Evolutionary conservation across 148 eudicot genomes (phyloP), one percentile per base, ranked within the genome.

Genomic region (Chenopodium quinoa): DNA sequence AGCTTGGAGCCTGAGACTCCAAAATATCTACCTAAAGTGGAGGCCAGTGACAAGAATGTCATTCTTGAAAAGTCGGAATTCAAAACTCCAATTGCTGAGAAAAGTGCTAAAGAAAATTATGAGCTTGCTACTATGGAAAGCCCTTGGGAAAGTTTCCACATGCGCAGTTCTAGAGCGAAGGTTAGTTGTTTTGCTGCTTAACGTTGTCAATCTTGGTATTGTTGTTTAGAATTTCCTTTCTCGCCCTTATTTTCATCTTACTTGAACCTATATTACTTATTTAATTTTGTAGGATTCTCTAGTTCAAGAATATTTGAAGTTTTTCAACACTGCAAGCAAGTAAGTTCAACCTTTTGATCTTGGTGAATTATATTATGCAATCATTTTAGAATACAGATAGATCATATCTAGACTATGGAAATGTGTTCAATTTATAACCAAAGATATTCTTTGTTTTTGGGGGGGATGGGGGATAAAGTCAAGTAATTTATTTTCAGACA

Each of bases 261-360:
- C 2, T 48, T 48, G 52, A 48, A 31, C 67, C 32, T 2, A 34
- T 34, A 34, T 34, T 34, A 8, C 68, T 10, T 37, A 3, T 4
- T 64, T 81, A 14, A 11, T 82, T 16, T 83, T 86, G 85, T 86
- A 96, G 99, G 82, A 94, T 37, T 85, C 92, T 60, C 85, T 97
- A 83, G 94, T 93, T 20, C 76, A 87, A 9, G 94, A 91, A 75
- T 90, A 86, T 78, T 86, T 97, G 68, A 90, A 74, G 76, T 90
- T 91, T 73, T 65, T 97, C 48, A 97, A 97, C 82, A 71, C 90
- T 40, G 99, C 97, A 56, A 90, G 81, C 91, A 94, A 94, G 99
- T 97, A 83, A 91, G 94, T 86, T 62, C 19, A 56, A 69, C 16
- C 62, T 23, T 31, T 32, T 32, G 31, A 31, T 31, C 32, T 31